Evolutionary conservation across 345 rosid genomes (phyloP), one percentile per base, ranked within the genome.

Genomic region (Syzygium oleosum): DNA sequence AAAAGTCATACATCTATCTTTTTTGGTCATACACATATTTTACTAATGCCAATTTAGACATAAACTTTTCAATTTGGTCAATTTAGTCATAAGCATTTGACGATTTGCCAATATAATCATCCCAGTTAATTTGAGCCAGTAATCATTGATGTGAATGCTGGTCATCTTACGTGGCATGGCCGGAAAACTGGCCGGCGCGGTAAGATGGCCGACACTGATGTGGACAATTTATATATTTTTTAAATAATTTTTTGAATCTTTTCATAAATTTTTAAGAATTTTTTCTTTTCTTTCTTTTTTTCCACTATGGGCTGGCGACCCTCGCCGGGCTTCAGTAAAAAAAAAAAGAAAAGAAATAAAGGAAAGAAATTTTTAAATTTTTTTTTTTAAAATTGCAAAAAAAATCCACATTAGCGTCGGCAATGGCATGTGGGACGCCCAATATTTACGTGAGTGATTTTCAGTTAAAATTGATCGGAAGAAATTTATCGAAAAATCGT

Each of bases 361-460:
- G 22, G 23, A 22, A 8, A 21, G 21, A 7, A 55, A n/a, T n/a
- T n/a, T n/a, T n/a, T n/a, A n/a, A n/a, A n/a, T n/a, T n/a, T n/a
- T n/a, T 55, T 55, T 52, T 52, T 13, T 13, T 0, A 3, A 54
- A 56, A 9, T 56, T 9, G 1, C 5, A 41, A 41, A 41, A 41
- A 41, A 41, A 41, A 41, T 56, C n/a, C 23, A 56, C 2, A 0
- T 56, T 22, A 23, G 12, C 10, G 10, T 56, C 0, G 13, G 2
- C 15, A 52, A 52, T 56, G n/a, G 22, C 23, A 56, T 22, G 61
- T 23, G n/a, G n/a, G 61, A 56, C 25, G 61, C 25, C 10, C 61
- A 56, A 56, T 0, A 0, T 56, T 23, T 1, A 0, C 6, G 2
- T 56, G 0, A 23, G 0, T 0, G n/a, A 56, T 56, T 56, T 56